A percentile compares a stretch with the other conserved stretches of the same genome.
Evolutionary conservation across 257 asterid genomes (phyloP).

Genomic region (Solanum sparsipilum): DNA sequence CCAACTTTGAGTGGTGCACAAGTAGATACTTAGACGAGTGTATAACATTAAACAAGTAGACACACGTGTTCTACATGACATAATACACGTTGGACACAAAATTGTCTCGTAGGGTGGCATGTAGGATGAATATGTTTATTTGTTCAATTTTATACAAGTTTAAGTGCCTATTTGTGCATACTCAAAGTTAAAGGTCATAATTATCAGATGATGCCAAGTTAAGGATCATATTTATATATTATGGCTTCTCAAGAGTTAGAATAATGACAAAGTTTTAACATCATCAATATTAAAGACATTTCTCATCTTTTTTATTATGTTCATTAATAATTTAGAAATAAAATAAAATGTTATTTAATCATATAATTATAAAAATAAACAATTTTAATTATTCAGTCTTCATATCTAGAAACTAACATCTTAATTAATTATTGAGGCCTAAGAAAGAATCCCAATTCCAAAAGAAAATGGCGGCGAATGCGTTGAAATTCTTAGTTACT

Average conservation of each 20-base stretch:
- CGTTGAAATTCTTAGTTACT: background rate
- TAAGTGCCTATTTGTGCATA: too few species aligned
- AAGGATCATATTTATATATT: too few species aligned
- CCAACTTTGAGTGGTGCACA: background rate
- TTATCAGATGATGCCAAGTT: too few species aligned
- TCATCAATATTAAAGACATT: too few species aligned
- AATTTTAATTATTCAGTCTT: background rate
- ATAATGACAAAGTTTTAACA: background rate
- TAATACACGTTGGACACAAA: background rate
- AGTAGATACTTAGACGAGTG: too few species aligned
- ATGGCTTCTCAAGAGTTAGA: background rate
- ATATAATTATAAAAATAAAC: too few species aligned
- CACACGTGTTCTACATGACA: background rate
- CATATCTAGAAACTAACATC: background rate
- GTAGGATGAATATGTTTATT: too few species aligned
- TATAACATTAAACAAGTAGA: background rate
- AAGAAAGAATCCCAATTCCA: background rate
- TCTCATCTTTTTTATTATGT: background rate
- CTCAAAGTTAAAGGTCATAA: too few species aligned
- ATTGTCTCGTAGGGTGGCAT: too few species aligned
- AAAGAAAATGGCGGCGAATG: background rate
- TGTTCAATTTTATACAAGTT: too few species aligned
- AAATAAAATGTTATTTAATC: background rate
- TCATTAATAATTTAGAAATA: too few species aligned
- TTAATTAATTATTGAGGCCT: background rate